These are phyloP conservation scores for Macrolepiota fuliginosa DNA, from an alignment of 768 basidiomycete species.

Conservation along the genomic window DNA sequence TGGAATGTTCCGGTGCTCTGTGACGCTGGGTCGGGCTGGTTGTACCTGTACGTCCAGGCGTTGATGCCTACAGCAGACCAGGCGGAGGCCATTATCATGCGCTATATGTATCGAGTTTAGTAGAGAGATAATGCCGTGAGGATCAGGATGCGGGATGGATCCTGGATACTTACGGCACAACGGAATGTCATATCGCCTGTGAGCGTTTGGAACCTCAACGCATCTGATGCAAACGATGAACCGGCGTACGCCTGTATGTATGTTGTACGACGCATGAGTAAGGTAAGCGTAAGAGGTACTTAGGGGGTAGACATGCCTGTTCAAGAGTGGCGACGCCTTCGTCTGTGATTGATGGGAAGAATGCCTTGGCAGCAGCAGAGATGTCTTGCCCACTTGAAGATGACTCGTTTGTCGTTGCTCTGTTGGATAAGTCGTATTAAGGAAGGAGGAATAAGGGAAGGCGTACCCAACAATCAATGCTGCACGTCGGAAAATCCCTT, in stretches of 20 bases:
- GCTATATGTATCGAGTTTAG: slow-evolving; percentile 22
- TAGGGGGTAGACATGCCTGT: slow-evolving; percentile 19
- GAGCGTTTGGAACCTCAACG: slow-evolving; percentile 40
- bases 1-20: slow-evolving; percentile 37
- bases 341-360: slow-evolving; percentile 44
- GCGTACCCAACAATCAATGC: slow-evolving; percentile 58
- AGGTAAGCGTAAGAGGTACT: neutral
- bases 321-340: slow-evolving; percentile 36
- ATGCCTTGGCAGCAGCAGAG: slow-evolving; percentile 31
- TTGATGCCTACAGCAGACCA: slow-evolving; percentile 30
- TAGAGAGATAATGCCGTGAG: neutral
- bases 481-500: slow-evolving; percentile 46
- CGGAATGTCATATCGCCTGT: slow-evolving; percentile 49
- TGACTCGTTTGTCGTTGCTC: slow-evolving; percentile 62
- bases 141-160: neutral
- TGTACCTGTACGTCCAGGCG: slow-evolving; percentile 59
- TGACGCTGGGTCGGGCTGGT: slow-evolving; percentile 48
- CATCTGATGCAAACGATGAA: slow-evolving; percentile 38
- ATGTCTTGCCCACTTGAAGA: slow-evolving; percentile 40
- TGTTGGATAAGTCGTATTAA: slow-evolving; percentile 7
- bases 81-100: slow-evolving; percentile 43
- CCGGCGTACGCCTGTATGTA: slow-evolving; percentile 38
- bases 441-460: neutral
- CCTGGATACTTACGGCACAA: slow-evolving; percentile 47
- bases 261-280: neutral